phyloP scores from a whole-genome alignment of 2,329 filamentous ascomycete species.

The Pezicula radicicola region DNA sequence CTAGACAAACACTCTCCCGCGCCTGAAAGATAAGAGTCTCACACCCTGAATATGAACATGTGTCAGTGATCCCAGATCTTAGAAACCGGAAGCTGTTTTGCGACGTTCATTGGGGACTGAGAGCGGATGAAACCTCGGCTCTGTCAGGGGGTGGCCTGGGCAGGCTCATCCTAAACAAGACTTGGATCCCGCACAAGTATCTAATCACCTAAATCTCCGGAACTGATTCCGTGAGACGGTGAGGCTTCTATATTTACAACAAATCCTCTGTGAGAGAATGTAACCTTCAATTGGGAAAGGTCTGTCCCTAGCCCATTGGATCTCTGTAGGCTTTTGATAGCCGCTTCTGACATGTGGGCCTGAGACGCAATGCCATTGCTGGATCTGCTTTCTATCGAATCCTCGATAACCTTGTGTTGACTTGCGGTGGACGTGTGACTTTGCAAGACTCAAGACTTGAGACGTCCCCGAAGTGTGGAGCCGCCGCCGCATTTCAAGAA shows the following conservation, averaged over 20 bases:
- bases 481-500: background rate
- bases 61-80: constrained; percentile 6
- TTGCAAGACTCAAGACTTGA: background rate
- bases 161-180: background rate
- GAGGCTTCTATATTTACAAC: background rate
- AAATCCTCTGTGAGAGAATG: background rate
- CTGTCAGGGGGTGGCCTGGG: background rate
- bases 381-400: too few species aligned
- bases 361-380: background rate
- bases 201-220: background rate
- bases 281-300: background rate
- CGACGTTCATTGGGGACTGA: constrained; percentile 19
- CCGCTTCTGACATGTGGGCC: background rate
- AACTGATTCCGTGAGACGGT: background rate
- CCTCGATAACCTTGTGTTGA: too few species aligned
- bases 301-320: too few species aligned
- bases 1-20: constrained; percentile 4
- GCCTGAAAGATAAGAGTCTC: constrained; percentile 7
- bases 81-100: constrained; percentile 11
- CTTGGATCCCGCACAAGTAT: background rate
- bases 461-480: background rate
- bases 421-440: background rate
- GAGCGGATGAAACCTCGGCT: constrained; percentile 19
- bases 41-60: constrained; percentile 13
- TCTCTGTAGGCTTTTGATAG: background rate